These are phyloP conservation scores for Penicillium mononematosum DNA, from an alignment of 495 filamentous ascomycete genomes.

Conservation along the genomic window DNA sequence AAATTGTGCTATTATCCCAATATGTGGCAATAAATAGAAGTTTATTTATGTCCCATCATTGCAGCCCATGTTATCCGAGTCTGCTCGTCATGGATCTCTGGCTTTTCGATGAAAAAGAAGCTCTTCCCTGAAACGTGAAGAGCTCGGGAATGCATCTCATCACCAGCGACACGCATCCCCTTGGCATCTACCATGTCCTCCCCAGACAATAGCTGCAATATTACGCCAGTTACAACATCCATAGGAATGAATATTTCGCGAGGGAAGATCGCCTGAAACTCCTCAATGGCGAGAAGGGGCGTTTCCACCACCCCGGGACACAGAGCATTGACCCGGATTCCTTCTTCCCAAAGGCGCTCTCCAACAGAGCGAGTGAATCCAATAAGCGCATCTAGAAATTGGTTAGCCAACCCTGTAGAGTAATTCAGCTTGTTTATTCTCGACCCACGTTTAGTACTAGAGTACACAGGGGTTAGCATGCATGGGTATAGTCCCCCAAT, in stretches of 20 bases:
- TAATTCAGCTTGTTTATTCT: not conserved
- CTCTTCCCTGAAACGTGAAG: constrained; percentile 17
- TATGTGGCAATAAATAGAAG: not conserved
- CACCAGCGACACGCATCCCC: constrained; percentile 9
- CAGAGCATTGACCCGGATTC: constrained; percentile 23
- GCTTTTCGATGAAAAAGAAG: constrained; percentile 21
- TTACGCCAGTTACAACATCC: constrained; percentile 7
- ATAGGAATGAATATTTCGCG: constrained; percentile 11
- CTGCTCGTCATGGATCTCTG: constrained; percentile 5
- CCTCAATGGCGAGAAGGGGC: constrained; percentile 9
- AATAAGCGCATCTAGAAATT: constrained; percentile 16
- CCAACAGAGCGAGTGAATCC: constrained; percentile 22
- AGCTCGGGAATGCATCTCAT: constrained; percentile 13
- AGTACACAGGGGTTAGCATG: constrained; percentile 15
- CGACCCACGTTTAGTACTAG: constrained; percentile 21
- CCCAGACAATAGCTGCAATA: constrained; percentile 12
- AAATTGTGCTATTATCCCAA: not conserved
- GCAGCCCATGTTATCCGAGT: not conserved
- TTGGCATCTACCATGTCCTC: constrained; percentile 18
- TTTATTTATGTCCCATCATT: constrained; percentile 7
- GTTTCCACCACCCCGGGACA: constrained; percentile 23
- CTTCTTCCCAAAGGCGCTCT: constrained; percentile 12
- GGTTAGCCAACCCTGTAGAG: not conserved
- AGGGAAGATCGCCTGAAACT: constrained; percentile 10
- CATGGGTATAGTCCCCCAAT: constrained; percentile 25